Percentiles rank a stretch among this genome's conserved stretches.
These are phyloP conservation scores for Candida awuae DNA, from an alignment of 805 yeast genomes.

Conservation along the genomic window DNA sequence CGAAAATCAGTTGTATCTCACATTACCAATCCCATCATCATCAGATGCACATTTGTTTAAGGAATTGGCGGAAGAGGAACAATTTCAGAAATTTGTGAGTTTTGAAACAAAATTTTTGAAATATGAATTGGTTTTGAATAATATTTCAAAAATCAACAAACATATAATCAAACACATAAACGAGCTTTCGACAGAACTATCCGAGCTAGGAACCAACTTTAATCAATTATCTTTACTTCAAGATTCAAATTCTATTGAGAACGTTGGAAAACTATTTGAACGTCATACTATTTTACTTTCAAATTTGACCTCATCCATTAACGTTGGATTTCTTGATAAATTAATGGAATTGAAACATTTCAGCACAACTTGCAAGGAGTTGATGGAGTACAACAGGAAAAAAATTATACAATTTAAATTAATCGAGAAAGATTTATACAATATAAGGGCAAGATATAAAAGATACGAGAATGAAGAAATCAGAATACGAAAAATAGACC, in stretches of 20 bases:
- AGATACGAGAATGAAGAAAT: slow-evolving; percentile 25
- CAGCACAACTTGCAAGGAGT: slow-evolving; percentile 24
- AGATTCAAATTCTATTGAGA: slow-evolving; percentile 46
- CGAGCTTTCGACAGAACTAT: slow-evolving; percentile 41
- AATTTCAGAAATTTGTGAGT: slow-evolving; percentile 22
- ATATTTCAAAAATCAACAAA: slow-evolving; percentile 34
- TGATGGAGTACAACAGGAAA: slow-evolving; percentile 29
- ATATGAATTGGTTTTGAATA: slow-evolving; percentile 28
- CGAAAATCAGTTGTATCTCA: slow-evolving; percentile 47
- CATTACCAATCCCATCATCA: slow-evolving; percentile 50
- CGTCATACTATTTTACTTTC: slow-evolving; percentile 49
- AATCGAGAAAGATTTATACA: slow-evolving; percentile 23
- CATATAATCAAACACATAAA: slow-evolving; percentile 36
- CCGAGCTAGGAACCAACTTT: slow-evolving; percentile 44
- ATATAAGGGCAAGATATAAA: slow-evolving; percentile 20
- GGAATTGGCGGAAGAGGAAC: slow-evolving; percentile 23
- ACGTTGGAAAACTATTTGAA: slow-evolving; percentile 82
- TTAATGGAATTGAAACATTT: slow-evolving; percentile 29
- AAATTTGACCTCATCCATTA: slow-evolving; percentile 27
- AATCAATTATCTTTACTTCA: slow-evolving; percentile 47
- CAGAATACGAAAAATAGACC: slow-evolving; percentile 27
- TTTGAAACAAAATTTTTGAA: slow-evolving; percentile 28
- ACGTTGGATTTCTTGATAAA: slow-evolving; percentile 27
- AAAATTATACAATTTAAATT: slow-evolving; percentile 27
- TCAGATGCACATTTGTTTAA: slow-evolving; percentile 21